Percentiles rank a stretch among this genome's conserved stretches.
Evolutionary conservation across 1,139 yeast species (phyloP).

Genomic region (Taphrina communis): DNA sequence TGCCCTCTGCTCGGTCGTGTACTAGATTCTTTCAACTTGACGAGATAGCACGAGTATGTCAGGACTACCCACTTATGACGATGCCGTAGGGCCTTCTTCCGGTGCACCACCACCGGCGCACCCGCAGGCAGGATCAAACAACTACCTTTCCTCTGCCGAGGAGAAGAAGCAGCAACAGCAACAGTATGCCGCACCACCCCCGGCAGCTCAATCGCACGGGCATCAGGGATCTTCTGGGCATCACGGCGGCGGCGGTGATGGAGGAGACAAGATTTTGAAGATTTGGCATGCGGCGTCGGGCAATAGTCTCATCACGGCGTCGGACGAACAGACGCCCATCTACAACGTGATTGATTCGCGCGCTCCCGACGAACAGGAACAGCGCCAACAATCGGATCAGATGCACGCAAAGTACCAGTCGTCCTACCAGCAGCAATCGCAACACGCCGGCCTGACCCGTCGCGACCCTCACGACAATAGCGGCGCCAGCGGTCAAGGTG

Average conservation of each 20-base stretch:
- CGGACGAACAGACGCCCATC: constrained; percentile 30
- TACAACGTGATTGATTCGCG: constrained; percentile 32
- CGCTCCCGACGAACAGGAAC: constrained; percentile 29
- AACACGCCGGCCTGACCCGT: constrained; percentile 10
- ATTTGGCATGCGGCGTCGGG: constrained; percentile 34
- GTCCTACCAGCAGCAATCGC: background rate
- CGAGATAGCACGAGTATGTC: background rate
- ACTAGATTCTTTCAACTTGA: too few species aligned
- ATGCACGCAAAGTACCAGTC: background rate
- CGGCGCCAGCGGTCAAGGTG: background rate
- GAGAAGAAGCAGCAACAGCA: constrained; percentile 14
- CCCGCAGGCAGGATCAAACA: background rate
- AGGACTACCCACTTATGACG: constrained; percentile 21
- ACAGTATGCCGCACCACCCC: constrained; percentile 1
- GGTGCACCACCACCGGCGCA: constrained; percentile 12
- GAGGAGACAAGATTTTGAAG: constrained; percentile 10
- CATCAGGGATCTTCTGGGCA: background rate
- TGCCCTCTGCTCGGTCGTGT: too few species aligned
- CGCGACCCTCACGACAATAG: constrained; percentile 7
- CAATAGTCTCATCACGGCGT: constrained; percentile 30
- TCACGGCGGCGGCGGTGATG: background rate
- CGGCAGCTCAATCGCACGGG: background rate
- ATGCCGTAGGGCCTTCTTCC: constrained; percentile 6
- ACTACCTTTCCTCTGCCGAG: constrained; percentile 1
- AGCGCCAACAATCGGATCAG: constrained; percentile 14